phyloP scores from a whole-genome alignment of 2,329 filamentous ascomycete species.

The Ophiostoma novo-ulmi region DNA sequence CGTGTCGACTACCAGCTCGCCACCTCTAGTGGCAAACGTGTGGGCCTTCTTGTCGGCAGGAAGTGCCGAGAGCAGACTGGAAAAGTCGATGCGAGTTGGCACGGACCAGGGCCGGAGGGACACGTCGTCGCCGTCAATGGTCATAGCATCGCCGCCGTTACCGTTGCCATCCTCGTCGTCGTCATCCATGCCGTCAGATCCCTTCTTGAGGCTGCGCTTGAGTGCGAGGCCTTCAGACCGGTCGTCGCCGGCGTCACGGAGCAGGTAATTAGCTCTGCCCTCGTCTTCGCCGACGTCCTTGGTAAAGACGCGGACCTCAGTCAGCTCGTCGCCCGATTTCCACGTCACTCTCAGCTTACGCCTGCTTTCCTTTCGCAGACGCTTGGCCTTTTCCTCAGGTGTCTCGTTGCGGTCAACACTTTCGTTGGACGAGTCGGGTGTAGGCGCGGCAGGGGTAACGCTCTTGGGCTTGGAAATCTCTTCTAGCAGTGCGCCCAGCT shows the following conservation, averaged over 20 bases:
- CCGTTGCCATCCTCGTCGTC: slow-evolving; percentile 47
- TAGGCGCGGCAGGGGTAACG: slow-evolving; percentile 36
- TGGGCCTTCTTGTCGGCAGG: slow-evolving; percentile 43
- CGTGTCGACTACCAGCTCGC: slow-evolving; percentile 47
- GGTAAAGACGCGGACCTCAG: slow-evolving; percentile 63
- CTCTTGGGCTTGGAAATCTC: slow-evolving; percentile 51
- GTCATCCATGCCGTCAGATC: slow-evolving; percentile 39
- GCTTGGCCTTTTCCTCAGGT: slow-evolving; percentile 59
- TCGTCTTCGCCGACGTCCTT: slow-evolving; percentile 70
- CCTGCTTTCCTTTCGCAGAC: slow-evolving; percentile 66
- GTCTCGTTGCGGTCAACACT: slow-evolving; percentile 51
- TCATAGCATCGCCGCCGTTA: slow-evolving; percentile 12
- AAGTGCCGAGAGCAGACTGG: slow-evolving; percentile 34
- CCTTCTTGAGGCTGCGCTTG: slow-evolving; percentile 48
- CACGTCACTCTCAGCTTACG: slow-evolving; percentile 66
- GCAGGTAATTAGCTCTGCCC: slow-evolving; percentile 61
- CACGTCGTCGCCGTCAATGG: slow-evolving; percentile 37
- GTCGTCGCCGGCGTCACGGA: slow-evolving; percentile 67
- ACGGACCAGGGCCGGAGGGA: slow-evolving; percentile 45
- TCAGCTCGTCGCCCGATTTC: slow-evolving; percentile 62
- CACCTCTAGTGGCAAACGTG: slow-evolving; percentile 52
- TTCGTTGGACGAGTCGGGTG: slow-evolving; percentile 41
- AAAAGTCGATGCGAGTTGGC: slow-evolving; percentile 45
- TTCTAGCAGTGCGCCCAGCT: slow-evolving; percentile 52
- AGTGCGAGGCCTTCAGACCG: slow-evolving; percentile 67